phyloP scores from a whole-genome alignment of 371 early-diverging fungal species.

The Actinomortierella wolfii region DNA sequence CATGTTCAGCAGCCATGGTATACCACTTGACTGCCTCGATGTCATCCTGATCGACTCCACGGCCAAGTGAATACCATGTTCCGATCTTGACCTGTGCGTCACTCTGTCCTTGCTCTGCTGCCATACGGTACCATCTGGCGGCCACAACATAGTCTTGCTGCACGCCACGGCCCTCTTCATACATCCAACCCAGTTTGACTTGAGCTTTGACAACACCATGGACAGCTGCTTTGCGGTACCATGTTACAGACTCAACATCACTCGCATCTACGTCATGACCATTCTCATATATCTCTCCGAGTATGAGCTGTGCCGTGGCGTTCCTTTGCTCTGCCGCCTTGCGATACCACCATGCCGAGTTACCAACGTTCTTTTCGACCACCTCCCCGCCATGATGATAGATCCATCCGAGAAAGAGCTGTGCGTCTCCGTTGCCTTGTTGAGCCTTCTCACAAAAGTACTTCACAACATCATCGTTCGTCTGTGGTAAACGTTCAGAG shows the following conservation, averaged over 20 bases:
- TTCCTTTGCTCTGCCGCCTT: conserved; percentile 77
- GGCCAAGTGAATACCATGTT: conserved; percentile 83
- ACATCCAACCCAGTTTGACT: conserved; percentile 84
- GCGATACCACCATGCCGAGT: no score
- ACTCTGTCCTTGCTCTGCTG: conserved; percentile 76
- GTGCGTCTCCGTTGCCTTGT: no score
- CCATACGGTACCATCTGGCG: conserved; percentile 70
- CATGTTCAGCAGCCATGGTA: conserved; percentile 75
- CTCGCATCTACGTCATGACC: conserved; percentile 78
- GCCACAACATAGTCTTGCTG: conserved; percentile 61
- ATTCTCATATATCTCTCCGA: conserved; percentile 81
- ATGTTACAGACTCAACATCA: conserved; percentile 65
- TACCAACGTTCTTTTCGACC: no score
- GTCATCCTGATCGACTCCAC: conserved; percentile 70
- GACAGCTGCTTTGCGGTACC: conserved; percentile 76
- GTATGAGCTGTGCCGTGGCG: conserved; percentile 66
- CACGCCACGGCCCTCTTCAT: conserved; percentile 83
- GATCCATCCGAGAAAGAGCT: no score
- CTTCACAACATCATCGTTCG: no score
- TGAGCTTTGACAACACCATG: conserved; percentile 62
- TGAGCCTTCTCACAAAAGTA: no score
- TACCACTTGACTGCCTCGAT: conserved; percentile 79
- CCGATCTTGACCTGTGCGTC: conserved; percentile 84
- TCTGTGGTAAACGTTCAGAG: no score
- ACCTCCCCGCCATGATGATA: no score